Evolutionary conservation across 2,329 filamentous ascomycete genomes (phyloP).

Genomic region (Fusarium luffae): DNA sequence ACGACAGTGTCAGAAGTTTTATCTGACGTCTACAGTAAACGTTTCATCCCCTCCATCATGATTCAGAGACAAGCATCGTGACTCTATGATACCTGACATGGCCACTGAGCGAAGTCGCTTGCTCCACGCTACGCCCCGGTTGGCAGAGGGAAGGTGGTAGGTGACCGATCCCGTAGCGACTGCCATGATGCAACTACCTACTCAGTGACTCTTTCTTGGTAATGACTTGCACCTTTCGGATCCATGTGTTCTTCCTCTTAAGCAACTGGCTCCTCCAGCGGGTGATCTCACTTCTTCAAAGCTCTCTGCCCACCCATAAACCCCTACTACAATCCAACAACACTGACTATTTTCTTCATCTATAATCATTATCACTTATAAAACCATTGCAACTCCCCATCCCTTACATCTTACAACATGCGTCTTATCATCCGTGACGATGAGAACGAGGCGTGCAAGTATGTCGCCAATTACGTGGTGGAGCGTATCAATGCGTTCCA

Average conservation of each 20-base stretch:
- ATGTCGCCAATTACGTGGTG: conserved; percentile 85
- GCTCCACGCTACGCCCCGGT: conserved; percentile 28
- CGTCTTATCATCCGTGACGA: conserved; percentile 86
- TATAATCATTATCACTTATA: conserved; percentile 14
- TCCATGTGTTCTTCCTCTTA: conserved; percentile 18
- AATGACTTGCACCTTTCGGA: conserved; percentile 1
- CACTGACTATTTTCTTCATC: not conserved
- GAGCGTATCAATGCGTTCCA: conserved; percentile 82
- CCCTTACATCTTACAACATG: conserved; percentile 62
- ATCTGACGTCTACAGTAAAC: conserved; percentile 31
- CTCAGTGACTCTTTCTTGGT: conserved; percentile 13
- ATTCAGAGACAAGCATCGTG: conserved; percentile 1
- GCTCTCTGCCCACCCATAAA: not conserved
- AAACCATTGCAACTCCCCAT: conserved; percentile 27
- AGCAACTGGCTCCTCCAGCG: conserved; percentile 26
- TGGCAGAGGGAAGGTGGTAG: conserved; percentile 16
- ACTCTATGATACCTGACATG: conserved; percentile 28
- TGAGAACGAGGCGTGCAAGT: conserved; percentile 73
- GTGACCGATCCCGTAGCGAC: conserved; percentile 10
- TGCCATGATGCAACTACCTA: conserved; percentile 32
- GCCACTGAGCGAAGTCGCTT: conserved; percentile 18
- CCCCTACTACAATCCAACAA: not conserved
- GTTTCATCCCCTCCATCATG: conserved; percentile 30
- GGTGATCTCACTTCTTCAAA: conserved; percentile 3
- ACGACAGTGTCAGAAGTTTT: conserved; percentile 16